Base-by-base conservation (phyloP, 371 early-diverging fungal genomes). In the Modicella reniformis region DNA sequence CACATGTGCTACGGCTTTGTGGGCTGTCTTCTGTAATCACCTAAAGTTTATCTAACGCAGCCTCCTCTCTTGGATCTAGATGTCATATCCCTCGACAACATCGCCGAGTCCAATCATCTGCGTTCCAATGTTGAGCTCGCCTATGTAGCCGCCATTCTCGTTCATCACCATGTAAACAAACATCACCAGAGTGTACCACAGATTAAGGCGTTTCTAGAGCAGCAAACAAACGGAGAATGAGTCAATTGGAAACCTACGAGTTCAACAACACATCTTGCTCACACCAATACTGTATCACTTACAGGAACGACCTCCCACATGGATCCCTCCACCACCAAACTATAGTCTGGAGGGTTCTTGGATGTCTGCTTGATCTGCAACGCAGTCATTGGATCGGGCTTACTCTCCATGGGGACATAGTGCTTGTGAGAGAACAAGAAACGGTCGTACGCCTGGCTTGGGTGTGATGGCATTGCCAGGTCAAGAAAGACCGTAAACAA, bases 291-390 rank as follows among this genome's bases (percentile, higher is more conserved):
- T 7, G 17, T 23, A 5, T 0, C 19, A 65, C 77, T 72, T 76
- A 76, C 77, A 53, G 79, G 73, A 17, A 79, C 70, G 55, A 79
- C 72, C 33, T 79, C 79, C 79, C 79, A 79, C 62, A 73, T 64
- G 0, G 66, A 65, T 4, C 79, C 79, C 1, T 73, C 73, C 9
- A 73, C 73, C 9, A 79, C 72, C 10, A 79, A 63, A 53, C 57
- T 64, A 44, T 79, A 79, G 44, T 72, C 44, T 28, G 79, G 79
- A 9, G 79, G 79, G n/a, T 7, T 19, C 57, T 70, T 79, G 37
- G 67, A 58, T 13, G 73, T 64, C 49, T 79, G 79, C 64, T 73
- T 79, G 53, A 79, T 79, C 54, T 79, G 79, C 17, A 79, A 44
- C 8, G 67, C 41, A 0, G 72, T 72, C 3, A 65, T 62, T 1